phyloP scores from a whole-genome alignment of 768 basidiomycete genomes.

The Tremella yokohamensis region DNA sequence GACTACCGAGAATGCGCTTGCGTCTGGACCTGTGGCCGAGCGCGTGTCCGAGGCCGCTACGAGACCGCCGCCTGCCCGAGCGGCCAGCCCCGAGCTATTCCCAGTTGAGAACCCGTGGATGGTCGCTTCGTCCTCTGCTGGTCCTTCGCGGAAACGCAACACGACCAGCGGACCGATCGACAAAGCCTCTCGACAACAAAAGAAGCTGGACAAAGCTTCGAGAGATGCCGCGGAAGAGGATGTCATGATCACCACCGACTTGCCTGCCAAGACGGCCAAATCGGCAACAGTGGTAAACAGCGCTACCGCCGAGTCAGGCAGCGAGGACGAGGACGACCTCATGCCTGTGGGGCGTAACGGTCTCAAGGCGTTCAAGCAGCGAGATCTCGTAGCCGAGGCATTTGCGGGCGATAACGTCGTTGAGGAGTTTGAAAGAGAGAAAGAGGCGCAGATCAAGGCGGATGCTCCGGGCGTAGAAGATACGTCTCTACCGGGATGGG shows the following conservation, averaged over 20 bases:
- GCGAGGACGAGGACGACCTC: slow-evolving; percentile 56
- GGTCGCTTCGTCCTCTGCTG: slow-evolving; percentile 52
- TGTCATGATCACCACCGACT: slow-evolving; percentile 61
- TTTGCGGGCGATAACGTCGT: slow-evolving; percentile 98
- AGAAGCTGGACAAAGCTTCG: slow-evolving; percentile 63
- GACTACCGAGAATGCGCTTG: no score
- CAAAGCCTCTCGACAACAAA: slow-evolving; percentile 71
- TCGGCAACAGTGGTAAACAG: slow-evolving; percentile 3
- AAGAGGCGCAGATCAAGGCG: slow-evolving; percentile 72
- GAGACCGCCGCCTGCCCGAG: slow-evolving; percentile 24
- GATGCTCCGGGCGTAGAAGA: slow-evolving; percentile 87
- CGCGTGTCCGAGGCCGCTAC: neutral
- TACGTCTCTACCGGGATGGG: slow-evolving; percentile 92
- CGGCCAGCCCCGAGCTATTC: slow-evolving; percentile 14
- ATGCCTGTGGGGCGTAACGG: slow-evolving; percentile 47
- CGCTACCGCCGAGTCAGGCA: slow-evolving; percentile 42
- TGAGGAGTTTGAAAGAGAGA: slow-evolving; percentile 79
- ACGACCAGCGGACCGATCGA: slow-evolving; percentile 60
- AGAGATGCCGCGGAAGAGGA: slow-evolving; percentile 76
- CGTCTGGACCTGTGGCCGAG: neutral
- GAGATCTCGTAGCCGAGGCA: slow-evolving; percentile 86
- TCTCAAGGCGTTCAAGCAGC: slow-evolving; percentile 74
- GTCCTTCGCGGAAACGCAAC: slow-evolving; percentile 67
- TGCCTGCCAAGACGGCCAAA: slow-evolving; percentile 39
- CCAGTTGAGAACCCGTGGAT: slow-evolving; percentile 81